Percentiles rank a stretch among this genome's conserved stretches.
phyloP scores from a whole-genome alignment of 2,329 filamentous ascomycete species.

The Thielaviopsis populi region DNA sequence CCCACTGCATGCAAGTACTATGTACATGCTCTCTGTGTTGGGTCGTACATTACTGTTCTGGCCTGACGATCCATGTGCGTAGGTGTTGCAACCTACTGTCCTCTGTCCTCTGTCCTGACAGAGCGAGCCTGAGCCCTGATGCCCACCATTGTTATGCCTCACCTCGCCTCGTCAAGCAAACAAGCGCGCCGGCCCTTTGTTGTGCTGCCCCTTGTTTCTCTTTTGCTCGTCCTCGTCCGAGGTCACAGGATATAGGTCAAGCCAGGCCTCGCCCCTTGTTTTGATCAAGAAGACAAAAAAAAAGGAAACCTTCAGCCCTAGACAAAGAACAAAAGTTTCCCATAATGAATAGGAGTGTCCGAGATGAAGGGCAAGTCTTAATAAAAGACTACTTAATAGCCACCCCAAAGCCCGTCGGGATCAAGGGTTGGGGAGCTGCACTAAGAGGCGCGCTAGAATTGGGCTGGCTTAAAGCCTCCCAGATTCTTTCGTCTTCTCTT shows the following conservation, averaged over 20 bases:
- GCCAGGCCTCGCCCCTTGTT: not conserved
- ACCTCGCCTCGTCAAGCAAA: not conserved
- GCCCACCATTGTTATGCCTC: not conserved
- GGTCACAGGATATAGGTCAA: no score
- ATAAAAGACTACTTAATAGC: not conserved
- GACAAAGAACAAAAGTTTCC: not conserved
- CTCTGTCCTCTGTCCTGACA: no score
- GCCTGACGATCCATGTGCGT: not conserved
- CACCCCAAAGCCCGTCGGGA: not conserved
- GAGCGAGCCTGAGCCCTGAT: not conserved
- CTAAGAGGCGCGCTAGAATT: not conserved
- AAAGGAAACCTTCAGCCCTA: not conserved
- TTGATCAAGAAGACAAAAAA: not conserved
- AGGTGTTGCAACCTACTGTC: not conserved
- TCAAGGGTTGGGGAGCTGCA: not conserved
- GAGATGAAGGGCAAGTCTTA: constrained; percentile 1
- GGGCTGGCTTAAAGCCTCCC: not conserved
- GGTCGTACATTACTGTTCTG: not conserved
- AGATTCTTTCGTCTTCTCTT: not conserved
- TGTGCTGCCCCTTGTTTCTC: not conserved
- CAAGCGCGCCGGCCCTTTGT: not conserved
- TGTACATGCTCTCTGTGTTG: no score
- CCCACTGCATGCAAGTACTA: no score
- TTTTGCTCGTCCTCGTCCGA: not conserved
- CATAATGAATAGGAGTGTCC: not conserved